Evolutionary conservation across 345 rosid species (phyloP).

Genomic region (Citrus reticulata): DNA sequence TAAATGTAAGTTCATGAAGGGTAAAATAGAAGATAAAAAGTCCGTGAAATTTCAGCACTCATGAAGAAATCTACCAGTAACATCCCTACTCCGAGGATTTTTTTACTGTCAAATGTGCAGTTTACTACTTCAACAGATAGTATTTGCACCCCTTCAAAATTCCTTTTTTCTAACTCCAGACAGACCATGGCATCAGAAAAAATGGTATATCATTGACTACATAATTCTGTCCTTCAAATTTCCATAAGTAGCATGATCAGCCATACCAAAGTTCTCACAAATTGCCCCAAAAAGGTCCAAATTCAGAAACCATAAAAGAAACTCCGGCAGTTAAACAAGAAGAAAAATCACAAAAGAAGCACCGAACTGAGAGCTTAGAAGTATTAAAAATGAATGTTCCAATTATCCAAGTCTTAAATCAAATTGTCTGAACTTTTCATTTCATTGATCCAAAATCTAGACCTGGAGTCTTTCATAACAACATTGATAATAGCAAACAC

Average conservation of each 20-base stretch:
- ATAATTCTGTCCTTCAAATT: neutral
- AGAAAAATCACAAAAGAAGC: too few species aligned
- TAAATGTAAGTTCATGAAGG: too few species aligned
- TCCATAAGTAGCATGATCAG: neutral
- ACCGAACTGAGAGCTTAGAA: too few species aligned
- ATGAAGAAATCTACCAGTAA: neutral
- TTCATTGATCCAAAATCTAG: too few species aligned
- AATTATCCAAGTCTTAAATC: too few species aligned
- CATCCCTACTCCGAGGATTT: neutral
- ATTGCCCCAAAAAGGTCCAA: neutral
- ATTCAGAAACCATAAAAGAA: neutral
- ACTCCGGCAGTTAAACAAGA: neutral
- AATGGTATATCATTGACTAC: neutral
- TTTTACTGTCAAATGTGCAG: neutral
- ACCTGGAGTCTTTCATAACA: too few species aligned
- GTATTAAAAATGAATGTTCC: too few species aligned
- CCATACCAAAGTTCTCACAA: neutral
- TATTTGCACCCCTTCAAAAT: neutral
- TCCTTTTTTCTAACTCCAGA: constrained; percentile 1
- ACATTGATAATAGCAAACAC: too few species aligned
- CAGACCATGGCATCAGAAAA: neutral
- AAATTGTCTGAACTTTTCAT: too few species aligned
- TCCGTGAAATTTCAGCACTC: neutral
- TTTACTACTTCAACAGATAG: neutral
- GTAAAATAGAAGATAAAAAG: neutral